Base-by-base conservation (phyloP, 345 rosid genomes). In the Raphanus sativus region DNA sequence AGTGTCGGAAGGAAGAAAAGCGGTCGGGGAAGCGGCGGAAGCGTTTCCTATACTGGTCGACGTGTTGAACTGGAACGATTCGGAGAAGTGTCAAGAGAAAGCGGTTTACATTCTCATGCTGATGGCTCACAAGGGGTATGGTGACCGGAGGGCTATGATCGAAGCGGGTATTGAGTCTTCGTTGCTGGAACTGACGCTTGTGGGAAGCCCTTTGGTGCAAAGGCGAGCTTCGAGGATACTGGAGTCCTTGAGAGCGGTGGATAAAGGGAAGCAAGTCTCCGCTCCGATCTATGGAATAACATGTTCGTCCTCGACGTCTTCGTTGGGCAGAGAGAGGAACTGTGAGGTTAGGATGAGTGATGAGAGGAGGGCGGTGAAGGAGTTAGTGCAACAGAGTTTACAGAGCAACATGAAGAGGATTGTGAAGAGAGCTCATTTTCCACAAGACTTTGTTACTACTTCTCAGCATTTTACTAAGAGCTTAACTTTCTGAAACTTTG, bases 331-430 rank as follows among this genome's bases (percentile, higher is more conserved):
- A 25, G 85, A 78, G 30, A 89, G 81, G 68, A 86, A 75, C 59
- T 32, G 17, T 38, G 89, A 85, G 89, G 5, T 16, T 36, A 66
- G 33, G 40, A 88, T 92, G 91, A 94, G 97, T 21, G 92, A 89
- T 78, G 98, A 94, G 83, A 92, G 87, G 76, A 94, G 87, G 75
- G 98, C 97, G 0, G 95, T 94, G 79, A 88, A 90, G 75, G 89
- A 87, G 69, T 79, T 94, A 61, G 98, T 94, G 64, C 89, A 90
- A 80, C 98, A 90, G 76, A 94, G 98, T 80, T 83, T 94, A 82
- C 97, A 92, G 78, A 87, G 84, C 85, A 94, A 94, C 76, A 90
- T 94, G 97, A 88, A 80, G 83, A 92, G 92, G 82, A 94, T 94
- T 40, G 93, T 87, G 17, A 90, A 89, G 81, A 88, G 98, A 80